Evolutionary conservation across 257 asterid genomes (phyloP).

Genomic region (Nicotiana otophora): DNA sequence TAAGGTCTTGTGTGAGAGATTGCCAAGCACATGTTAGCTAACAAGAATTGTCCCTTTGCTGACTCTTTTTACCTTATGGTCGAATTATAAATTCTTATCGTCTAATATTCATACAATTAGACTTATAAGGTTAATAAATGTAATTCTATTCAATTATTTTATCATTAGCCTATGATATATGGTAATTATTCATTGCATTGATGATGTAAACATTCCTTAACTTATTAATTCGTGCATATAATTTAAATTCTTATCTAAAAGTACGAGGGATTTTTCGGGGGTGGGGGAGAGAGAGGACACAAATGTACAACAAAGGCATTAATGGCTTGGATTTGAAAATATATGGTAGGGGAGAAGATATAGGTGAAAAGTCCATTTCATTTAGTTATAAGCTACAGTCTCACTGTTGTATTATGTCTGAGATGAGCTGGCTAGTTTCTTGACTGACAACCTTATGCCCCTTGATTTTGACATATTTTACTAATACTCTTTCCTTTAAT

Average conservation of each 20-base stretch:
- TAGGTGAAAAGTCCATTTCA: conserved; percentile 69
- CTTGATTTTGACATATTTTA: conserved; percentile 6
- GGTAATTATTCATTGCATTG: no score
- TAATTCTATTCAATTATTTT: no score
- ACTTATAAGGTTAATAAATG: no score
- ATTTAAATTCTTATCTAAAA: background rate
- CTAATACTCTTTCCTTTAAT: background rate
- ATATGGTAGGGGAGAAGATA: conserved; percentile 30
- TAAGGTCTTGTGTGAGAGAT: background rate
- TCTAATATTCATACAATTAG: no score
- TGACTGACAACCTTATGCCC: conserved; percentile 9
- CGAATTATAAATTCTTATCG: no score
- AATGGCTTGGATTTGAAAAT: conserved; percentile 48
- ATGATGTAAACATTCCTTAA: no score
- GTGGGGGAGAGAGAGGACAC: conserved; percentile 14
- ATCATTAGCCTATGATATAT: no score
- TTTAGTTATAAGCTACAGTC: conserved; percentile 56
- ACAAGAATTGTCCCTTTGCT: no score
- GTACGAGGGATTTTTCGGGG: background rate
- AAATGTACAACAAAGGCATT: conserved; percentile 32
- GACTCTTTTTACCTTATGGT: background rate
- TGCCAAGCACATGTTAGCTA: no score
- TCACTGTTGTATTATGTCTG: conserved; percentile 35
- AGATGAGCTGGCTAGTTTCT: conserved; percentile 45
- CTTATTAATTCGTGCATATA: background rate